Conservation (phyloP, 169 alveolate genomes). For the Plasmodium fragile region DNA sequence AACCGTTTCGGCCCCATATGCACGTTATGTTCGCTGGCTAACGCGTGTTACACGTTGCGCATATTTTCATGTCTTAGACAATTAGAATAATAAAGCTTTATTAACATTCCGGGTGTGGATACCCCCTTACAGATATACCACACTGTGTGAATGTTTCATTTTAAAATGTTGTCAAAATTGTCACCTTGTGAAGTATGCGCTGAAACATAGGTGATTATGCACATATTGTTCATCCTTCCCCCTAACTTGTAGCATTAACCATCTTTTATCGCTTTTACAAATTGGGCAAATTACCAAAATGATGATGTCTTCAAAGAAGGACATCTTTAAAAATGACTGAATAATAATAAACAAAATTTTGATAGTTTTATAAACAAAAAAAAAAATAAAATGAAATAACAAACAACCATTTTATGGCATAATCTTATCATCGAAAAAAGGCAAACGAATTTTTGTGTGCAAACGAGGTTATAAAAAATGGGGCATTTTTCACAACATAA, state of each 20-base stretch:
- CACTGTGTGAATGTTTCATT: background rate
- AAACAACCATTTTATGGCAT: background rate
- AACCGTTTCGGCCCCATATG: background rate
- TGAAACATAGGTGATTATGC: background rate
- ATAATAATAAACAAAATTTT: slow-evolving; percentile 3
- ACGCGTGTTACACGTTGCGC: background rate
- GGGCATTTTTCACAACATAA: background rate
- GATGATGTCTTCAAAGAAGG: background rate
- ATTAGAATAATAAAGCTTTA: background rate
- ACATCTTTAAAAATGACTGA: background rate
- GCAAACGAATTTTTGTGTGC: background rate
- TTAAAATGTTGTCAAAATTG: background rate
- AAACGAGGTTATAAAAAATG: background rate
- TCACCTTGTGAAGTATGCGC: background rate
- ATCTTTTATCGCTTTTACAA: background rate
- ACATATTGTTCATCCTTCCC: background rate
- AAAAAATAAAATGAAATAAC: background rate
- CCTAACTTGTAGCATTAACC: background rate
- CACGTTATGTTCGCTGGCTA: background rate
- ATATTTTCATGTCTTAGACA: background rate
- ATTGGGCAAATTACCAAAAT: background rate
- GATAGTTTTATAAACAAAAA: background rate
- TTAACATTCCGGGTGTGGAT: background rate
- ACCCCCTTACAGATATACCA: background rate
- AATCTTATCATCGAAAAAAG: background rate